phyloP scores from a whole-genome alignment of 2,329 filamentous ascomycete species.

The Chaetothyriales sp. region DNA sequence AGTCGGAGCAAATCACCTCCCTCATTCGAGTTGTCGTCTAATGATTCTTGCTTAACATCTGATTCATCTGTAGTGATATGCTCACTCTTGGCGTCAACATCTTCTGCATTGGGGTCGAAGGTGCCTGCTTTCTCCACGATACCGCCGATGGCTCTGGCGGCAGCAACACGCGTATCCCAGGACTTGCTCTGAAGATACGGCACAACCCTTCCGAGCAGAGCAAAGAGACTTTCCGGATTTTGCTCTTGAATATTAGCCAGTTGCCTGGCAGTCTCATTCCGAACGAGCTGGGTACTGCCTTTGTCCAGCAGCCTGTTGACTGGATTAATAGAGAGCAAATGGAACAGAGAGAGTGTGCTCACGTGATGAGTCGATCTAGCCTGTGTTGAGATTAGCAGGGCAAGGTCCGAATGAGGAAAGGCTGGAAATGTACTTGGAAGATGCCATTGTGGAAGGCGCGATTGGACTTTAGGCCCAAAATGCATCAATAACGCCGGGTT shows the following conservation, averaged over 20 bases:
- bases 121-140: slow-evolving; percentile 77
- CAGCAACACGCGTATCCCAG: slow-evolving; percentile 90
- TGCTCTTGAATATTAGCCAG: slow-evolving; percentile 96
- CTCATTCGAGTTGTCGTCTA: slow-evolving; percentile 7
- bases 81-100: slow-evolving; percentile 39
- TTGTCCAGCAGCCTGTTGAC: slow-evolving; percentile 72
- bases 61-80: slow-evolving; percentile 33
- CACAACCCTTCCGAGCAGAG: slow-evolving; percentile 82
- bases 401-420: background rate
- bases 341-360: slow-evolving; percentile 31
- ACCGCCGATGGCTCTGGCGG: slow-evolving; percentile 84
- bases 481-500: background rate
- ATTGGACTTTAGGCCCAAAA: background rate
- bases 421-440: slow-evolving; percentile 14
- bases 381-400: slow-evolving; percentile 27
- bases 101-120: slow-evolving; percentile 75
- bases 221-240: slow-evolving; percentile 94
- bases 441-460: slow-evolving; percentile 7
- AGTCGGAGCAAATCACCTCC: slow-evolving; percentile 42
- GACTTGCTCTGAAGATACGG: slow-evolving; percentile 88
- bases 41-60: slow-evolving; percentile 24
- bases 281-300: slow-evolving; percentile 86
- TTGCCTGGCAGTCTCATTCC: slow-evolving; percentile 92
- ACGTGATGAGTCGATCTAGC: slow-evolving; percentile 77
- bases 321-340: slow-evolving; percentile 7